These are phyloP conservation scores for Aciculosporium take DNA, from an alignment of 2,329 filamentous ascomycete species.

Conservation along the genomic window DNA sequence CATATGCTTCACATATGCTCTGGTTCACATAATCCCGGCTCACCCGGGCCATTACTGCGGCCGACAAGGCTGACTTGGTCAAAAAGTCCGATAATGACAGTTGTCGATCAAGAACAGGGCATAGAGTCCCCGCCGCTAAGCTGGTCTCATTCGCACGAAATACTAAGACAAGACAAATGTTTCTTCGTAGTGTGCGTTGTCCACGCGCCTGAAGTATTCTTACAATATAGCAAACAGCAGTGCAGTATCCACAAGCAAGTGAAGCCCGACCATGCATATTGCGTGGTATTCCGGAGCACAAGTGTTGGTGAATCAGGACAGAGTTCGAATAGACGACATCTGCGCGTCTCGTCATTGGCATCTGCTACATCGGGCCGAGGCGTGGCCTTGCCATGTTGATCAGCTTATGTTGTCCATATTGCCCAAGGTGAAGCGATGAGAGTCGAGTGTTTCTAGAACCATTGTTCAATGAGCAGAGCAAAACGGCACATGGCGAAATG, in stretches of 20 bases:
- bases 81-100: not conserved
- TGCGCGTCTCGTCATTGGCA: no score
- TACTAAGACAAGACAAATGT: no score
- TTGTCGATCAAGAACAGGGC: not conserved
- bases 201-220: not conserved
- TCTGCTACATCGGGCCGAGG: not conserved
- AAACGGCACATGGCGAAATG: no score
- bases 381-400: not conserved
- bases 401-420: no score
- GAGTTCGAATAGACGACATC: not conserved
- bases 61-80: not conserved
- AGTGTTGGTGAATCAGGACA: not conserved
- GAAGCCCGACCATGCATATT: not conserved
- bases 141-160: not conserved
- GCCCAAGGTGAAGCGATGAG: no score
- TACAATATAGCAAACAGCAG: conserved; percentile 1
- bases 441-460: no score
- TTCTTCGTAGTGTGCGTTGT: no score
- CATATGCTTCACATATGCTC: not conserved
- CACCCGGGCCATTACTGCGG: not conserved
- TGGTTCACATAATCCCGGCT: not conserved
- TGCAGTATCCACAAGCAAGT: not conserved
- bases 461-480: no score
- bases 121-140: not conserved
- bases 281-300: not conserved